phyloP scores from a whole-genome alignment of 371 early-diverging fungal species.

The Parasitella parasitica region DNA sequence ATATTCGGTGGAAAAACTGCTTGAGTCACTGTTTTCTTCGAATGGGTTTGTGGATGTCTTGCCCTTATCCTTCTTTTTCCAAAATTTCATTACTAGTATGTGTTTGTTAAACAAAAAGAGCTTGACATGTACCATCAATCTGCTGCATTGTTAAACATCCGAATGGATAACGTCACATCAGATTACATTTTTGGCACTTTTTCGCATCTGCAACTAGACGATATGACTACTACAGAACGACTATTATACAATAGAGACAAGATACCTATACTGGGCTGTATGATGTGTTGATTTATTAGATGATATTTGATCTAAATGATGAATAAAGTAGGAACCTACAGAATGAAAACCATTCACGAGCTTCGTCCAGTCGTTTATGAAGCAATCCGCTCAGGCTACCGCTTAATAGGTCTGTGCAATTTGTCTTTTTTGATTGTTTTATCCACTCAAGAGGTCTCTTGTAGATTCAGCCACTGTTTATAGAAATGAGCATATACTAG shows the following conservation, averaged over 20 bases:
- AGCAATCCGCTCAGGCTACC: conserved; percentile 67
- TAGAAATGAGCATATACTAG: conserved; percentile 85
- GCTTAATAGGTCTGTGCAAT: conserved; percentile 60
- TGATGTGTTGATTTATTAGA: too few relatives aligned
- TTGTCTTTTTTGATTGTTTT: not conserved
- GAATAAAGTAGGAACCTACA: conserved; percentile 71
- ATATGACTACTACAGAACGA: not conserved
- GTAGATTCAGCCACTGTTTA: conserved; percentile 78
- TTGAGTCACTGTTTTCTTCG: not conserved
- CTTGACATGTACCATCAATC: too few relatives aligned
- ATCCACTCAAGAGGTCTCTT: not conserved
- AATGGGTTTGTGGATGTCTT: conserved; percentile 8
- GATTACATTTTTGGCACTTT: not conserved
- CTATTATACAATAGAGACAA: conserved; percentile 5
- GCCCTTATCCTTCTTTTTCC: conserved; percentile 23
- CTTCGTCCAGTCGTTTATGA: conserved; percentile 48
- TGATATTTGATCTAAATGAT: not conserved
- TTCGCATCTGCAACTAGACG: not conserved
- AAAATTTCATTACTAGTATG: conserved; percentile 10
- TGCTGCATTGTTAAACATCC: not conserved
- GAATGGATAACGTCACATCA: not conserved
- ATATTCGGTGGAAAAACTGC: not conserved
- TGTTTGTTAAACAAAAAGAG: not conserved
- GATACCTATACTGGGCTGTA: conserved; percentile 22
- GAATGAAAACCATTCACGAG: conserved; percentile 53